Conservation (phyloP, 257 asterid genomes). For the Fraxinus anomala region DNA sequence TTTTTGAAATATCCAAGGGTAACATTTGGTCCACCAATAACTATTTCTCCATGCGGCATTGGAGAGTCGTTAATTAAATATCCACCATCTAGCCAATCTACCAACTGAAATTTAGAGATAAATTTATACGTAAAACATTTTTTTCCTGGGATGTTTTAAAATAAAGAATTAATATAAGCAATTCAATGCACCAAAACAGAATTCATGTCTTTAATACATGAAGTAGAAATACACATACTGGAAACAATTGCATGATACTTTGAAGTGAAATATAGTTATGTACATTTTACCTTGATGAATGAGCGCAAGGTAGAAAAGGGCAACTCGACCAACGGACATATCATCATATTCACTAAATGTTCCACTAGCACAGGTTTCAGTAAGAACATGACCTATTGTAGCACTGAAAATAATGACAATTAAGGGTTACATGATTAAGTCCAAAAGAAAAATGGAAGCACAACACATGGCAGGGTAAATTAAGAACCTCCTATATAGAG, state of each 20-base stretch:
- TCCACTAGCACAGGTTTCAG: slow-evolving; percentile 98
- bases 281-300: slow-evolving; percentile 63
- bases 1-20: slow-evolving; percentile 35
- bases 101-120: slow-evolving; percentile 53
- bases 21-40: slow-evolving; percentile 92
- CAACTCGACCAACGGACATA: slow-evolving; percentile 96
- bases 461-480: background rate
- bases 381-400: slow-evolving; percentile 97
- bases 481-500: no score
- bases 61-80: slow-evolving; percentile 72
- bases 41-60: slow-evolving; percentile 89
- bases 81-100: slow-evolving; percentile 97
- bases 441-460: no score
- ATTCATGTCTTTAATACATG: background rate
- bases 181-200: background rate
- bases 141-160: background rate
- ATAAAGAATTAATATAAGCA: background rate
- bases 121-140: background rate
- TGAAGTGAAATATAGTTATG: slow-evolving; percentile 16
- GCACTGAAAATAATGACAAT: slow-evolving; percentile 54
- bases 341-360: slow-evolving; percentile 93
- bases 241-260: background rate
- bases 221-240: no score
- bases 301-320: slow-evolving; percentile 84
- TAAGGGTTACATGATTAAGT: background rate